Base-by-base conservation (phyloP, 208 protist species). In the Leishmania turanica region DNA sequence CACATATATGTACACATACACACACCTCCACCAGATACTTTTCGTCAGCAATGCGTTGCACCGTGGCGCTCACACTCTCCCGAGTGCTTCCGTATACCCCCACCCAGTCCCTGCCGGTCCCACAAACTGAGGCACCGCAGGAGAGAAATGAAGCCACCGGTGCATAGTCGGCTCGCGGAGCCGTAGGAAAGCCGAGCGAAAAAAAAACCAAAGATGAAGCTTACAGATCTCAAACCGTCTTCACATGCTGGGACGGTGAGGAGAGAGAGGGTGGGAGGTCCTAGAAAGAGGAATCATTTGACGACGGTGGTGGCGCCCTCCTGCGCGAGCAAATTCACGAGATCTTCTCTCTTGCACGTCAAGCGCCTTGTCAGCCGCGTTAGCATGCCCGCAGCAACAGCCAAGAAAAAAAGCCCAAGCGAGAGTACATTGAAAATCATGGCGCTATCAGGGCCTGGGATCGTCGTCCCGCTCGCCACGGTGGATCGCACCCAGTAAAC, bases 401-500 rank as follows among this genome's bases (percentile, higher is more conserved):
- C 86, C 40, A 80, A 82, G 49, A 89, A 93, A 2, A 88, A 51
- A 3, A 94, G 72, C 1, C 93, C 90, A 2, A 96, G 64, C 2
- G 90, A 86, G 47, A 92, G 77, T 8, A 90, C 87, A 79, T 96
- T 96, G 71, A 96, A 95, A 13, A 93, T 62, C 93, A 96, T 96
- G 17, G 93, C 91, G 1, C 90, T 76, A 71, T 96, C 93, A 3
- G 93, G 89, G n/a, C 84, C 86, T 53, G 93, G 93, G 45, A 96
- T 90, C 62, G 85, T 91, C 5, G 85, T 90, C 42, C 93, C 93
- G 8, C 82, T 87, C 62, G 88, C 87, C 66, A 86, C 85, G 9
- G 85, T 90, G 60, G 91, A 92, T 31, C 91, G 89, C 73, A 94
- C 53, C 86, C 88, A 84, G 79, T 85, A 78, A 11, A 72, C 80